phyloP scores from a whole-genome alignment of 768 basidiomycete species.

The Pluteus cervinus region DNA sequence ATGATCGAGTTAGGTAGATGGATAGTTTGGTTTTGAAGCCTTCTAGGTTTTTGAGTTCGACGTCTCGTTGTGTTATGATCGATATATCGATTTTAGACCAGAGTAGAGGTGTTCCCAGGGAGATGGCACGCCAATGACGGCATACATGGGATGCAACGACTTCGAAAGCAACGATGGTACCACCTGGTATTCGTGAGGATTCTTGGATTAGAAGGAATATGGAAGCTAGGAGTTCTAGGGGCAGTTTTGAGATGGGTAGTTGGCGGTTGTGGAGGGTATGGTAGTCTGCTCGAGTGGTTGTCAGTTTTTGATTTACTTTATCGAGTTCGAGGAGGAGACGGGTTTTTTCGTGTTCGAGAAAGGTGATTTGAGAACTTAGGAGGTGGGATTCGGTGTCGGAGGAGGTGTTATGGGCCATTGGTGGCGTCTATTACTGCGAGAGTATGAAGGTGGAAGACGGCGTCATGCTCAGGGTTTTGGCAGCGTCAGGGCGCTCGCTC shows the following conservation, averaged over 20 bases:
- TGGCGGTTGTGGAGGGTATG: conserved; percentile 28
- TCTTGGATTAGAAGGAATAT: conserved; percentile 32
- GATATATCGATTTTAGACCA: conserved; percentile 39
- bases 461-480: not conserved
- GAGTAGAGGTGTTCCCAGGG: conserved; percentile 32
- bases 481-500: no score
- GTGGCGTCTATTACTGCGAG: no score
- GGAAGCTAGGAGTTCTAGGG: conserved; percentile 32
- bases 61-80: conserved; percentile 19
- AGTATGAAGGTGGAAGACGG: no score
- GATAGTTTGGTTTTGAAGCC: conserved; percentile 22
- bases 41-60: conserved; percentile 9
- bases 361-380: conserved; percentile 19
- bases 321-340: conserved; percentile 28
- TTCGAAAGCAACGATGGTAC: conserved; percentile 20
- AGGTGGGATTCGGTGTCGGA: not conserved
- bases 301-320: conserved; percentile 25
- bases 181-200: conserved; percentile 7
- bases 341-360: conserved; percentile 20
- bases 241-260: conserved; percentile 27
- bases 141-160: conserved; percentile 41
- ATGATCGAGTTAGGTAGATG: conserved; percentile 32
- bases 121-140: conserved; percentile 34
- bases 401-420: no score
- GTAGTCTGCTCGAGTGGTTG: conserved; percentile 22